Percentiles rank a stretch among this genome's conserved stretches.
phyloP scores from a whole-genome alignment of 345 rosid genomes.

The Lepidium sativum region DNA sequence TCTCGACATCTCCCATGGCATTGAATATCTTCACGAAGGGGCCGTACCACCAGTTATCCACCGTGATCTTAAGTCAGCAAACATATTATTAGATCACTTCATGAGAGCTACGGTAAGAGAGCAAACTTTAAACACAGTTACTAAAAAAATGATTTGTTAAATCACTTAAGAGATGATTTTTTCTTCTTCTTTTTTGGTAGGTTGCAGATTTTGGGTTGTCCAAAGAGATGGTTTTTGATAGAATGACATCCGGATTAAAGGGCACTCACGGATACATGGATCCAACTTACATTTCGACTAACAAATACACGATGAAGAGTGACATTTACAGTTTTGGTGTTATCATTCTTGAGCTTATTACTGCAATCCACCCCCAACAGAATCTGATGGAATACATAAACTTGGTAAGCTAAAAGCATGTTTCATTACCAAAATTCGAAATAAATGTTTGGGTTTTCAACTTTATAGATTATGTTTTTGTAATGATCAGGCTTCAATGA shows the following conservation, averaged over 20 bases:
- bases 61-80: slow-evolving; percentile 93
- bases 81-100: slow-evolving; percentile 72
- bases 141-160: not conserved
- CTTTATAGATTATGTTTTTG: not conserved
- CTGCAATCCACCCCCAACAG: slow-evolving; percentile 92
- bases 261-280: slow-evolving; percentile 96
- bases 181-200: slow-evolving; percentile 19
- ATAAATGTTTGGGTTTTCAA: not conserved
- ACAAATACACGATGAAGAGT: slow-evolving; percentile 75
- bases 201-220: slow-evolving; percentile 97
- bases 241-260: slow-evolving; percentile 67
- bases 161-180: not conserved
- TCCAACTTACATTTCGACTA: slow-evolving; percentile 71
- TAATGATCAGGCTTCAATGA: slow-evolving; percentile 64
- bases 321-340: slow-evolving; percentile 90
- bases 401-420: slow-evolving; percentile 44
- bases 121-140: not conserved
- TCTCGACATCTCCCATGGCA: slow-evolving; percentile 85
- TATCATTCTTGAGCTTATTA: slow-evolving; percentile 83
- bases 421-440: not conserved
- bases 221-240: slow-evolving; percentile 73
- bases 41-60: slow-evolving; percentile 94
- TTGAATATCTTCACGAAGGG: slow-evolving; percentile 96
- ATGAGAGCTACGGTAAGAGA: slow-evolving; percentile 83
- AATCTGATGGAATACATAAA: slow-evolving; percentile 85